Conservation (phyloP, 2,329 filamentous ascomycete species). For the Trichoderma aggressivum region DNA sequence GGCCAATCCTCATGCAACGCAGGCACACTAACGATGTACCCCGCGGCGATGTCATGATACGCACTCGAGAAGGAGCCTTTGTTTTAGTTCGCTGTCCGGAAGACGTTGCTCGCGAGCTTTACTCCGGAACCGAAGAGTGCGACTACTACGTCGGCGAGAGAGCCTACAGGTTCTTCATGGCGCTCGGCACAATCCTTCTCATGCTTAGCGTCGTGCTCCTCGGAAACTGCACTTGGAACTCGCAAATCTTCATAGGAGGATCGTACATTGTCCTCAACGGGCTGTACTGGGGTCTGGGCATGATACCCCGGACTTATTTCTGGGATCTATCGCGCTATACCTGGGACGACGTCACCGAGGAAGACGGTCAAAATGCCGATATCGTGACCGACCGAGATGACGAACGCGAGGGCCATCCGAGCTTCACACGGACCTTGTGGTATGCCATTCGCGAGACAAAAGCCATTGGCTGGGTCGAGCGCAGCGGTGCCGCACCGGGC, state of each 20-base stretch:
- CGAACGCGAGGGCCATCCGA: constrained; percentile 40
- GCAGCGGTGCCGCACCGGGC: constrained; percentile 49
- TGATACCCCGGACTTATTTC: constrained; percentile 47
- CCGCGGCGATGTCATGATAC: constrained; percentile 57
- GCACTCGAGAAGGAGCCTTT: constrained; percentile 58
- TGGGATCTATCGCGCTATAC: constrained; percentile 58
- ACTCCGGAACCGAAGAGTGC: constrained; percentile 59
- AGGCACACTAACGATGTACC: constrained; percentile 48
- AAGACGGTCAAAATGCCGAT: constrained; percentile 38
- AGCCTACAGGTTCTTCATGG: constrained; percentile 54
- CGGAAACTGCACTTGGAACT: constrained; percentile 59
- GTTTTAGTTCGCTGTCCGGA: constrained; percentile 56
- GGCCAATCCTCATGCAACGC: constrained; percentile 51
- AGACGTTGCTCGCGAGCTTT: constrained; percentile 60
- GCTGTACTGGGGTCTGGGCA: constrained; percentile 55
- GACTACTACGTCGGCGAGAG: constrained; percentile 48
- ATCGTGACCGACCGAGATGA: constrained; percentile 29
- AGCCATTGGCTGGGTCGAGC: constrained; percentile 50
- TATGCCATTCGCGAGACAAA: constrained; percentile 55
- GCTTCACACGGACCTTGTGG: constrained; percentile 57
- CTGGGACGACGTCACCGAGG: constrained; percentile 39
- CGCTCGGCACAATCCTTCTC: constrained; percentile 54
- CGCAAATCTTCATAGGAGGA: constrained; percentile 56
- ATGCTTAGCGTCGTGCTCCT: constrained; percentile 61
- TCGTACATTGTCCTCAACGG: constrained; percentile 59